Evolutionary conservation across 139 green algal genomes (phyloP).

Genomic region (Zygnema circumcarinatum): DNA sequence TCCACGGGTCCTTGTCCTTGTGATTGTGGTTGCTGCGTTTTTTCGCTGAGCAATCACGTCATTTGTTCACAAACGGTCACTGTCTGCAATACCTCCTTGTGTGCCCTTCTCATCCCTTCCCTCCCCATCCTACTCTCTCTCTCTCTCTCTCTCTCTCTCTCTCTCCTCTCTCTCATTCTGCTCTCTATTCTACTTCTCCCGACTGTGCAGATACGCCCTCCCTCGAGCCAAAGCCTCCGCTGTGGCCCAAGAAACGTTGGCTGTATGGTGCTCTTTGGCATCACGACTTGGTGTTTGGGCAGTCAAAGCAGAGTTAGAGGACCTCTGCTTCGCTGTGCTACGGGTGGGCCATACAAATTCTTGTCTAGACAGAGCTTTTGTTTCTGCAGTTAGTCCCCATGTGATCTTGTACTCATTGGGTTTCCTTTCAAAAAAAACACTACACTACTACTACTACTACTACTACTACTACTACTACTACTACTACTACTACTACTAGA

Average conservation of each 20-base stretch:
- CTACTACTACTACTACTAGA: too few species aligned
- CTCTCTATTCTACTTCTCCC: too few species aligned
- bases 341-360: slow-evolving; percentile 32
- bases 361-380: neutral
- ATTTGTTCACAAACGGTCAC: too few species aligned
- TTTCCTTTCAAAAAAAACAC: too few species aligned
- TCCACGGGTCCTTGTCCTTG: too few species aligned
- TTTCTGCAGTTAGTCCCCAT: too few species aligned
- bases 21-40: too few species aligned
- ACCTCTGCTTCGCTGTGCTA: slow-evolving; percentile 86
- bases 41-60: too few species aligned
- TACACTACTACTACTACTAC: neutral
- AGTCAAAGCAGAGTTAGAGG: slow-evolving; percentile 92
- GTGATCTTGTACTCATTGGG: too few species aligned
- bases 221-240: slow-evolving; percentile 70
- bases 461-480: neutral
- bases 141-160: too few species aligned
- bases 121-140: neutral
- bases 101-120: neutral
- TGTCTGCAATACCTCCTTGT: too few species aligned
- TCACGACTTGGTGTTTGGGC: slow-evolving; percentile 87
- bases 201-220: slow-evolving; percentile 71
- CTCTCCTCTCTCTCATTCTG: too few species aligned
- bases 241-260: slow-evolving; percentile 85
- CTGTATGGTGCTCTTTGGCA: slow-evolving; percentile 83